These are phyloP conservation scores for Sugiyamaella chiloensis DNA, from an alignment of 805 yeast species.

Conservation along the genomic window DNA sequence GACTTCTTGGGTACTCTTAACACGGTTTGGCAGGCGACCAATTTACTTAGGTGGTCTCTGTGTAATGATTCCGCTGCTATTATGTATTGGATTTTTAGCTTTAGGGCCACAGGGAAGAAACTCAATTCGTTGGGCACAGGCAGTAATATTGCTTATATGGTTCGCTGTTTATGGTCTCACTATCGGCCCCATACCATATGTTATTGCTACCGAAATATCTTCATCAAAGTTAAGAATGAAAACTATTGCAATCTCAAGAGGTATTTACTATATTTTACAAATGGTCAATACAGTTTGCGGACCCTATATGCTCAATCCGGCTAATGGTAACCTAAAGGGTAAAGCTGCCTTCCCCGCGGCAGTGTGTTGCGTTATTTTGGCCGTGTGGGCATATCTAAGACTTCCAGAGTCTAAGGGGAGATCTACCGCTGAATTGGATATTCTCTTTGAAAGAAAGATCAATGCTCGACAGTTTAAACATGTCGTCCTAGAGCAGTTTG, in stretches of 20 bases:
- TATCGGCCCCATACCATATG: constrained; percentile 43
- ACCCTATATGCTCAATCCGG: constrained; percentile 44
- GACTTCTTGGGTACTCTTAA: constrained; percentile 21
- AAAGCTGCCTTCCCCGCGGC: constrained; percentile 48
- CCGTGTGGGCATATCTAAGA: constrained; percentile 47
- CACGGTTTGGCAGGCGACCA: constrained; percentile 26
- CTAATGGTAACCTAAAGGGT: constrained; percentile 45
- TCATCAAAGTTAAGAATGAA: constrained; percentile 42
- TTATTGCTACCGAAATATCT: constrained; percentile 42
- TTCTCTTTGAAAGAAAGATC: constrained; percentile 40
- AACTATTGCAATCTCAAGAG: constrained; percentile 41
- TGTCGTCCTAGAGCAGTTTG: constrained; percentile 18
- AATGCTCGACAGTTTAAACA: constrained; percentile 29
- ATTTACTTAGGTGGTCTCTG: constrained; percentile 35
- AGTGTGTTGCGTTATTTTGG: constrained; percentile 32
- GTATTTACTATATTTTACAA: constrained; percentile 25
- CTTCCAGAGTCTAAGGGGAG: constrained; percentile 59
- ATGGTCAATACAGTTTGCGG: constrained; percentile 17
- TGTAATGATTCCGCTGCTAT: constrained; percentile 35
- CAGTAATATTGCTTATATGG: constrained; percentile 44
- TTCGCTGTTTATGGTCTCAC: constrained; percentile 45
- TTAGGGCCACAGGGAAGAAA: constrained; percentile 23
- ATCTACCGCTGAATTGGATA: constrained; percentile 58
- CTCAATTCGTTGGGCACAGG: constrained; percentile 31
- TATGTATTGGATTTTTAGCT: constrained; percentile 44